These are phyloP conservation scores for Danielia reshetovae DNA, from an alignment of 805 yeast genomes.

Conservation along the genomic window DNA sequence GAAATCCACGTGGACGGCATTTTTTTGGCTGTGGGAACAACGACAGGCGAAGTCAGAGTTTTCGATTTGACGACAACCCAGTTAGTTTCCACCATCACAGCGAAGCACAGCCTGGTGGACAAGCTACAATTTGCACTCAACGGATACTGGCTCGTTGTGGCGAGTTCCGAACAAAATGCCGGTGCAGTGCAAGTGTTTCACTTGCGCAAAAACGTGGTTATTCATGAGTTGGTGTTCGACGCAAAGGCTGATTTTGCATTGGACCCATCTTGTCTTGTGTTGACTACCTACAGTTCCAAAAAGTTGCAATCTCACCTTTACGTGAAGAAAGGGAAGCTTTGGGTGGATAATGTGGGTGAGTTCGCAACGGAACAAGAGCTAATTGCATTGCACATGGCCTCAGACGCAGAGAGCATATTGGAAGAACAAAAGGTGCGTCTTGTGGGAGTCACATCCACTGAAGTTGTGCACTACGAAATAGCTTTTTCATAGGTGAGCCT, in stretches of 20 bases:
- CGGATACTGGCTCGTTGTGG: conserved; percentile 57
- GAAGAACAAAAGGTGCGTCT: conserved; percentile 4
- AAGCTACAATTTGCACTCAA: conserved; percentile 53
- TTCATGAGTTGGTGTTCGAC: conserved; percentile 23
- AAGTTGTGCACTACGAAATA: conserved; percentile 4
- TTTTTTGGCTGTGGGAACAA: conserved; percentile 37
- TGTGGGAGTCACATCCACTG: conserved; percentile 4
- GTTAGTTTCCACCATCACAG: conserved; percentile 29
- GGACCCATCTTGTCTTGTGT: conserved; percentile 34
- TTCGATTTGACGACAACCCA: conserved; percentile 37
- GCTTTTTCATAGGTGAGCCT: no score
- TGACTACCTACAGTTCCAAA: conserved; percentile 18
- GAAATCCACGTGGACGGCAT: conserved; percentile 49
- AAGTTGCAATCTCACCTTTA: conserved; percentile 31
- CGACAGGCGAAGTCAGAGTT: conserved; percentile 30
- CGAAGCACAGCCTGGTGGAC: conserved; percentile 21
- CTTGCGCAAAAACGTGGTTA: conserved; percentile 37
- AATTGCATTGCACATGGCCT: conserved; percentile 3
- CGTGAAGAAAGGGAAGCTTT: conserved; percentile 36
- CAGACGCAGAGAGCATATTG: conserved; percentile 5
- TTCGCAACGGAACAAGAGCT: conserved; percentile 3
- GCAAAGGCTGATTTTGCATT: conserved; percentile 20
- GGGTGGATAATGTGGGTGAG: conserved; percentile 18
- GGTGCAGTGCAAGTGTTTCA: conserved; percentile 41
- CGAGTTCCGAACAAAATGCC: conserved; percentile 11